Percentiles rank a stretch among this genome's conserved stretches.
Evolutionary conservation across 306 rosid genomes (phyloP).

Genomic region (Fagus crenata): DNA sequence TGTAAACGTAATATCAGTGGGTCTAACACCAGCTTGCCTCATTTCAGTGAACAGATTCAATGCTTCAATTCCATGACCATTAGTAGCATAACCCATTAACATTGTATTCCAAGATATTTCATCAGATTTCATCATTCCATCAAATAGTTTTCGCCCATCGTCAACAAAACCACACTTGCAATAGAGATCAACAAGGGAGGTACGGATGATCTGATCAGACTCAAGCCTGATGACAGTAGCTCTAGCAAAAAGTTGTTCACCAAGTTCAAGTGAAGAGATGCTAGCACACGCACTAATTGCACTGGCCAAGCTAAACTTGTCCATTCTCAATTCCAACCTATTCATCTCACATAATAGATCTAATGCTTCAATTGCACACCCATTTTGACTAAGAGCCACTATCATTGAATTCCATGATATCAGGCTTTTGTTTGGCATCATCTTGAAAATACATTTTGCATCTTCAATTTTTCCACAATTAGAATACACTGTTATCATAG

Average conservation of each 20-base stretch:
- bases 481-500: constrained; percentile 70
- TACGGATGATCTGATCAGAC: constrained; percentile 48
- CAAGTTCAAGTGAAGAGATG: constrained; percentile 62
- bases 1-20: constrained; percentile 63
- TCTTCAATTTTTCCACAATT: constrained; percentile 73
- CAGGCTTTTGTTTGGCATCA: constrained; percentile 56
- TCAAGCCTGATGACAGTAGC: constrained; percentile 59
- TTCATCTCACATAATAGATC: constrained; percentile 59
- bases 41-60: constrained; percentile 56
- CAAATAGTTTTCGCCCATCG: constrained; percentile 50
- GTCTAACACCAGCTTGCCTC: constrained; percentile 49
- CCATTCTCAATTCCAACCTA: constrained; percentile 51
- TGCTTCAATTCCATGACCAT: constrained; percentile 74
- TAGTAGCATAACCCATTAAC: constrained; percentile 81
- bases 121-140: constrained; percentile 54
- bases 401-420: constrained; percentile 86
- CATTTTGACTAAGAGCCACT: constrained; percentile 67
- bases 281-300: constrained; percentile 67
- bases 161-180: constrained; percentile 77
- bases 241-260: constrained; percentile 69
- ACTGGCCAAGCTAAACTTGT: constrained; percentile 69
- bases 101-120: constrained; percentile 80
- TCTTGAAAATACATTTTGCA: constrained; percentile 55
- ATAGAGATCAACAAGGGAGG: constrained; percentile 70
- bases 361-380: constrained; percentile 59